Base-by-base conservation (phyloP, 225 moss, liverwort and hornwort species). In the Bryoerythrophyllum caledonicum region DNA sequence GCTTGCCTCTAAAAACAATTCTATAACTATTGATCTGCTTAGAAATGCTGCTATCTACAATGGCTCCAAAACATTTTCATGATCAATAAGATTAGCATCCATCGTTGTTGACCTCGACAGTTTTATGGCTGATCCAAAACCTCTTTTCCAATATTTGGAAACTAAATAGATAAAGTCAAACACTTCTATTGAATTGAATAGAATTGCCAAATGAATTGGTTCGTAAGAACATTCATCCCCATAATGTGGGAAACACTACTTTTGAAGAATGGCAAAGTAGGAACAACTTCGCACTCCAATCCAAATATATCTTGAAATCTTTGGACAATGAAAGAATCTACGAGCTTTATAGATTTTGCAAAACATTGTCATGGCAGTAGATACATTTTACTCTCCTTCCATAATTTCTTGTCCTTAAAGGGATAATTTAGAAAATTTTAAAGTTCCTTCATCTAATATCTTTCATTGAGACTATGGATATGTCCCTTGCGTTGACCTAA, bases 61-160 rank as follows among this genome's bases (percentile, higher is more conserved):
- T n/a, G 52, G 44, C 2, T 4, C 44, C 4, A 44, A 44, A 0
- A 0, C 0, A 44, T 0, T 20, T 0, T n/a, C 0, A n/a, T n/a
- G 3, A 44, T 3, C 0, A 4, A 44, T 0, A 14, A 0, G 1
- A 52, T 52, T 52, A 0, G 0, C 1, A 44, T 0, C 14, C 14
- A 8, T n/a, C 7, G 0, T 20, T 52, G 8, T n/a, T 4, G 0
- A 13, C 11, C 12, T n/a, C n/a, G n/a, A 0, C 10, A 8, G 0
- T 7, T 13, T 2, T 46, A 13, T 12, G 15, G 3, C 15, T 0
- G 3, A 14, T 2, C 15, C 11, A 46, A 6, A 3, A 14, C 15
- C 3, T 14, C n/a, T 46, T 7, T 6, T 46, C 13, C 6, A 11
- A 15, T 46, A 0, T 46, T 46, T 53, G n/a, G 2, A n/a, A 53